Conservation (phyloP, 2,329 filamentous ascomycete species). For the Phyllosticta citribraziliensis region DNA sequence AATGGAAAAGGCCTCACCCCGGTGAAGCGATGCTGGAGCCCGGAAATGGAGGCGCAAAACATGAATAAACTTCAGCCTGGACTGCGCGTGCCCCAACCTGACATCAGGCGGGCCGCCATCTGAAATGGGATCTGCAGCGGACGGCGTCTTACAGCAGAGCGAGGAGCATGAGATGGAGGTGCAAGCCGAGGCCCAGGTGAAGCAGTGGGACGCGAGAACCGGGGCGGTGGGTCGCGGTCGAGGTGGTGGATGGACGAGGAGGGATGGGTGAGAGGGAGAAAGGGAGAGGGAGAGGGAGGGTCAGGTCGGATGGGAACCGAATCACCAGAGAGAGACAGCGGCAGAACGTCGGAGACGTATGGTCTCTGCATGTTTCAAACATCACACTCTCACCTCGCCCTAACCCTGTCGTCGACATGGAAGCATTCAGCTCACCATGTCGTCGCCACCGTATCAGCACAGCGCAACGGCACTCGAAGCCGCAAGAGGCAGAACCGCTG, state of each 20-base stretch:
- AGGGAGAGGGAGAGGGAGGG: too few species aligned
- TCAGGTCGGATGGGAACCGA: too few species aligned
- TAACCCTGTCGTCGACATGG: too few species aligned
- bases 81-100: neutral
- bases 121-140: neutral
- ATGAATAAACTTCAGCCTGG: neutral
- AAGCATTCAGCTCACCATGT: neutral
- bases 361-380: too few species aligned
- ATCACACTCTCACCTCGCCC: too few species aligned
- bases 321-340: too few species aligned
- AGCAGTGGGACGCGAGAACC: too few species aligned
- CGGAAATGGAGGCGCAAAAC: neutral
- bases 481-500: neutral
- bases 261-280: too few species aligned
- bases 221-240: too few species aligned
- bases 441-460: neutral
- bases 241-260: too few species aligned
- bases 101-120: neutral
- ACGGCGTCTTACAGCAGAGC: neutral
- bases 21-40: neutral
- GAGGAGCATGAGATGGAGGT: neutral
- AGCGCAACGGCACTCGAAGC: neutral
- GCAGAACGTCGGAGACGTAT: too few species aligned
- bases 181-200: neutral
- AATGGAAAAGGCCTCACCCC: neutral